Evolutionary conservation across 768 basidiomycete genomes (phyloP).

Genomic region (Dentipellis fragilis): DNA sequence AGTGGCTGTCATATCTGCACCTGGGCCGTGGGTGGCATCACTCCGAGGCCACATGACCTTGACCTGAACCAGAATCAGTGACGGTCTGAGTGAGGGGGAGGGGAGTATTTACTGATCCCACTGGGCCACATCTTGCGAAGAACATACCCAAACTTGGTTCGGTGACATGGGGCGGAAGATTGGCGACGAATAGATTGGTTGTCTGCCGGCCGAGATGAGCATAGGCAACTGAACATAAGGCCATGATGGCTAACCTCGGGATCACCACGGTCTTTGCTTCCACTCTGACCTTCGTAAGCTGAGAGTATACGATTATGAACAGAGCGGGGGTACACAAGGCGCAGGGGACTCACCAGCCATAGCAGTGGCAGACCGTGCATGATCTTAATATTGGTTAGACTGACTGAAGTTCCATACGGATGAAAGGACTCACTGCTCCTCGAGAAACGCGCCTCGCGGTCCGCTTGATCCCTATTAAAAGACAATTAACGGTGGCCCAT

Average conservation of each 20-base stretch:
- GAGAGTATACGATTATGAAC: not conserved
- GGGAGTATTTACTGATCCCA: slow-evolving; percentile 64
- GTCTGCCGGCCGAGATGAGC: slow-evolving; percentile 40
- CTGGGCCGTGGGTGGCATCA: slow-evolving; percentile 57
- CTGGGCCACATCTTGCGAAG: slow-evolving; percentile 88
- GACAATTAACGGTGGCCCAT: not conserved
- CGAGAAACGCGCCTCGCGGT: slow-evolving; percentile 77
- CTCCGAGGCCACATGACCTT: slow-evolving; percentile 99
- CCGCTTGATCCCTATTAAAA: slow-evolving; percentile 72
- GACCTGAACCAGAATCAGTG: slow-evolving; percentile 37
- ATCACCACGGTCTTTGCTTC: slow-evolving; percentile 83
- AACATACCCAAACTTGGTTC: slow-evolving; percentile 81
- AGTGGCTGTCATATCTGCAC: slow-evolving; percentile 64
- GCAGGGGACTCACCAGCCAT: slow-evolving; percentile 57
- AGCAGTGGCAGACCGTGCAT: slow-evolving; percentile 77
- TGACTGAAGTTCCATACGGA: not conserved
- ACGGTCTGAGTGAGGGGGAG: not conserved
- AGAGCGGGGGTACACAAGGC: too few species aligned
- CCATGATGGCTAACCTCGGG: slow-evolving; percentile 49
- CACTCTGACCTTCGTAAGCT: slow-evolving; percentile 88
- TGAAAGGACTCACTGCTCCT: slow-evolving; percentile 41
- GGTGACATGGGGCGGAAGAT: slow-evolving; percentile 78
- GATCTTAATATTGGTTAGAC: slow-evolving; percentile 24
- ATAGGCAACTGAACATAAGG: not conserved
- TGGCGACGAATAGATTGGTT: slow-evolving; percentile 93